A percentile compares a stretch with the other conserved stretches of the same genome.
Evolutionary conservation across 2,329 filamentous ascomycete species (phyloP).

Genomic region (Aspergillus clavatus): DNA sequence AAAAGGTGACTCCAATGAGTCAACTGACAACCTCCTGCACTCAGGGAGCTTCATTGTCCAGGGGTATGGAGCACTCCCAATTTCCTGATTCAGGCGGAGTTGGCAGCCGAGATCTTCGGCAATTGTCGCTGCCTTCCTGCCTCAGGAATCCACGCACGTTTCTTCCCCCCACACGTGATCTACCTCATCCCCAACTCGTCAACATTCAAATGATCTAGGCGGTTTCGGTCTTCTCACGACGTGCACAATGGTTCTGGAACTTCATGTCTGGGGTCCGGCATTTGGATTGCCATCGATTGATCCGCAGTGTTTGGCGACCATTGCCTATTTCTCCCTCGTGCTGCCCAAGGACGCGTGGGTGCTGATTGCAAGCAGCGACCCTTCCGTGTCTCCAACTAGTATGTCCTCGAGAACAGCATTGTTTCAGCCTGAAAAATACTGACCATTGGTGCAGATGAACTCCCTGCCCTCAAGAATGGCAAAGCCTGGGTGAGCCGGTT

Average conservation of each 20-base stretch:
- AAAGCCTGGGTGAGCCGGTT: slow-evolving; percentile 51
- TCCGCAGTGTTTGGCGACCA: slow-evolving; percentile 77
- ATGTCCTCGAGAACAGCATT: slow-evolving; percentile 33
- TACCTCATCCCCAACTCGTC: slow-evolving; percentile 10
- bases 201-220: background rate
- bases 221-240: slow-evolving; percentile 8
- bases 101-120: background rate
- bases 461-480: slow-evolving; percentile 55
- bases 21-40: too few relatives aligned
- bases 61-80: background rate
- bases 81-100: background rate
- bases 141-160: background rate
- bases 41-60: too few relatives aligned
- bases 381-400: slow-evolving; percentile 66
- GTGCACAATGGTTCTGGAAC: slow-evolving; percentile 56
- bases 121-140: background rate
- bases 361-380: slow-evolving; percentile 68
- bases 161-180: slow-evolving; percentile 18
- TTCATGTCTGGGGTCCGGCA: slow-evolving; percentile 87
- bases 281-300: slow-evolving; percentile 89
- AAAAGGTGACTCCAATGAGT: too few relatives aligned
- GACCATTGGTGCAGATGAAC: slow-evolving; percentile 42
- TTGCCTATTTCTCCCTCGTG: slow-evolving; percentile 67
- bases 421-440: slow-evolving; percentile 1
- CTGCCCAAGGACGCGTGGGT: slow-evolving; percentile 60